Base-by-base conservation (phyloP, 2,329 filamentous ascomycete species). In the Colletotrichum tamarilloi region DNA sequence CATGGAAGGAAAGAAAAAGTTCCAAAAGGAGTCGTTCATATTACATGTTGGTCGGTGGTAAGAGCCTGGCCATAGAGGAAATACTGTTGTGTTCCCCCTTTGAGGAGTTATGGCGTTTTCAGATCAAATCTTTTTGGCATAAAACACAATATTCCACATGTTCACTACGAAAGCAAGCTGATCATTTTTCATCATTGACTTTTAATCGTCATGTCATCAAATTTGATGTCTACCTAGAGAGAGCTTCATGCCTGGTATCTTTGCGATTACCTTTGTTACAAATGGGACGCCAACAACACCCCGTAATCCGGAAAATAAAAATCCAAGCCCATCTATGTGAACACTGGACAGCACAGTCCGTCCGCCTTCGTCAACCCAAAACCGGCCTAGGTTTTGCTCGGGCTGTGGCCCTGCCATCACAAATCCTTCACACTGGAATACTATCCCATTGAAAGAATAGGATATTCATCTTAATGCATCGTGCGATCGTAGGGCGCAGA, bases 401-500 rank as follows among this genome's bases (percentile, higher is more conserved):
- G 59, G 55, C 60, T 28, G 9, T 64, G 26, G 26, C 59, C 46
- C 56, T 73, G 55, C 67, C 67, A 49, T 38, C 70, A 28, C 26
- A 19, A 22, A 22, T 30, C 35, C 32, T 14, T 59, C 42, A 38
- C 46, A 35, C 38, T 11, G 19, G 42, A n/a, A 28, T 35, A 35
- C 22, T 14, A 16, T 16, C 28, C 32, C 26, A 30, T 5, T 12
- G 12, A 63, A 53, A 53, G 46, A n/a, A 63, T 2, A n/a, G 19
- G 42, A 9, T 49, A 26, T 63, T 53, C 42, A 12, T 35, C 22
- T 30, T 35, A 73, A 26, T 65, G 66, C 64, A 75, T 56, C 30
- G 67, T 67, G 73, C 88, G 84, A 77, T 90, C 88, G 78, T 92
- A 92, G 78, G 90, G 87, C 46, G 80, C 90, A 24, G 82, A 80